phyloP scores from a whole-genome alignment of 2,329 filamentous ascomycete genomes.

The Ascochyta koolunga region DNA sequence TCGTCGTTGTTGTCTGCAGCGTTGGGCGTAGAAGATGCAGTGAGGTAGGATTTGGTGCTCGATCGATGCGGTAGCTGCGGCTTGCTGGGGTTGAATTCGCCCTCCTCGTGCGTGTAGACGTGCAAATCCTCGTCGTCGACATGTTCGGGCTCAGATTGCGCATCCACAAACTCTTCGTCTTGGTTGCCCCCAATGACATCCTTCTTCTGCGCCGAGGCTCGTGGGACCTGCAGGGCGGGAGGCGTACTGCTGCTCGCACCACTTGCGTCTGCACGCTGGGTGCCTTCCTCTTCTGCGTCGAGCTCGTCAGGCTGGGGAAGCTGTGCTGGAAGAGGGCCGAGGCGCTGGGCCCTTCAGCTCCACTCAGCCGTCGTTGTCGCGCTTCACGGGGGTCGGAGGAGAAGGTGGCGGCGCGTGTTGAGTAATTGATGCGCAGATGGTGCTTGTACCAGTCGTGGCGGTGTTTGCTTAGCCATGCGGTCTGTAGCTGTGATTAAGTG shows the following conservation, averaged over 20 bases:
- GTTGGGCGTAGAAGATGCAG: conserved; percentile 33
- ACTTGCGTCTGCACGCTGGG: conserved; percentile 12
- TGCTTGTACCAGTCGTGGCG: conserved; percentile 67
- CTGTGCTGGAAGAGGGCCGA: conserved; percentile 48
- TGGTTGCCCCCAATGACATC: conserved; percentile 29
- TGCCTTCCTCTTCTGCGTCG: conserved; percentile 34
- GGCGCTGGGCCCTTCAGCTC: conserved; percentile 49
- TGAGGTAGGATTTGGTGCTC: conserved; percentile 43
- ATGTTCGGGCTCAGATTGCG: conserved; percentile 41
- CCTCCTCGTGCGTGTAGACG: conserved; percentile 25
- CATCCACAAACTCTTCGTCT: conserved; percentile 34
- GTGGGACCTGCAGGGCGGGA: conserved; percentile 40
- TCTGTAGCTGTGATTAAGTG: conserved; percentile 35
- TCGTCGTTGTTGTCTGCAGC: conserved; percentile 14
- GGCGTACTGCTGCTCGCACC: conserved; percentile 28
- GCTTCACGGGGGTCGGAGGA: conserved; percentile 54
- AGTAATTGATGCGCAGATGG: conserved; percentile 54
- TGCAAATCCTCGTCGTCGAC: conserved; percentile 26
- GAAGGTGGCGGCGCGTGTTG: conserved; percentile 57
- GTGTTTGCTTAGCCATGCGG: conserved; percentile 68
- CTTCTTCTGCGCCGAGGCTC: conserved; percentile 31
- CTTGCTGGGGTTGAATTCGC: conserved; percentile 17
- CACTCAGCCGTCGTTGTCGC: conserved; percentile 51
- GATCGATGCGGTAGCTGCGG: conserved; percentile 25
- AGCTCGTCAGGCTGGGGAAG: conserved; percentile 50